Evolutionary conservation across 2,329 filamentous ascomycete genomes (phyloP).

Genomic region (Clarireedia homoeocarpa): DNA sequence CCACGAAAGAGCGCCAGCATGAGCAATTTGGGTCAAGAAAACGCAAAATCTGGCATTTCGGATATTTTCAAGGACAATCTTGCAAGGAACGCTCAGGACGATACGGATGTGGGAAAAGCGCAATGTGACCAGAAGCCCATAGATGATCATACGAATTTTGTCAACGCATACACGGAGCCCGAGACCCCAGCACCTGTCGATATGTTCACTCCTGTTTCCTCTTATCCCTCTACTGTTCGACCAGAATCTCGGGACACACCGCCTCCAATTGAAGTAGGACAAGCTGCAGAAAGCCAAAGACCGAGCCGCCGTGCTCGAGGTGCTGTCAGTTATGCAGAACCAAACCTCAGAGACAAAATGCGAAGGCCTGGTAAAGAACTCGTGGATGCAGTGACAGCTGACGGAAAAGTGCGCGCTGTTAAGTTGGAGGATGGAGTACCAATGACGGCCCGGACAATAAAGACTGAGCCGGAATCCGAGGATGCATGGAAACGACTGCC

Average conservation of each 20-base stretch:
- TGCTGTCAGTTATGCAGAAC: constrained; percentile 73
- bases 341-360: constrained; percentile 78
- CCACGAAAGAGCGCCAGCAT: constrained; percentile 42
- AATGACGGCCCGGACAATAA: constrained; percentile 16
- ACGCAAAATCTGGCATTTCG: constrained; percentile 34
- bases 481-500: constrained; percentile 26
- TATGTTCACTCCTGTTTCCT: constrained; percentile 41
- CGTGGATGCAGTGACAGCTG: constrained; percentile 64
- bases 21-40: constrained; percentile 31
- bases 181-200: constrained; percentile 35
- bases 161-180: constrained; percentile 29
- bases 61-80: constrained; percentile 23
- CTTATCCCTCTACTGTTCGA: constrained; percentile 34
- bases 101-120: not conserved
- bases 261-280: constrained; percentile 50
- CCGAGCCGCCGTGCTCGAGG: constrained; percentile 59
- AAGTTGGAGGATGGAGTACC: constrained; percentile 17
- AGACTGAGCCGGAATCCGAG: constrained; percentile 24
- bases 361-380: constrained; percentile 69
- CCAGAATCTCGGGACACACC: constrained; percentile 43
- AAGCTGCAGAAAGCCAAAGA: constrained; percentile 49
- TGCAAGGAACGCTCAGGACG: constrained; percentile 13
- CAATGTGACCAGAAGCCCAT: not conserved
- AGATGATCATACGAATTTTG: constrained; percentile 10
- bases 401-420: constrained; percentile 38